Percentiles rank a stretch among this genome's conserved stretches.
phyloP scores from a whole-genome alignment of 2,329 filamentous ascomycete species.

The Ascochyta koolunga region DNA sequence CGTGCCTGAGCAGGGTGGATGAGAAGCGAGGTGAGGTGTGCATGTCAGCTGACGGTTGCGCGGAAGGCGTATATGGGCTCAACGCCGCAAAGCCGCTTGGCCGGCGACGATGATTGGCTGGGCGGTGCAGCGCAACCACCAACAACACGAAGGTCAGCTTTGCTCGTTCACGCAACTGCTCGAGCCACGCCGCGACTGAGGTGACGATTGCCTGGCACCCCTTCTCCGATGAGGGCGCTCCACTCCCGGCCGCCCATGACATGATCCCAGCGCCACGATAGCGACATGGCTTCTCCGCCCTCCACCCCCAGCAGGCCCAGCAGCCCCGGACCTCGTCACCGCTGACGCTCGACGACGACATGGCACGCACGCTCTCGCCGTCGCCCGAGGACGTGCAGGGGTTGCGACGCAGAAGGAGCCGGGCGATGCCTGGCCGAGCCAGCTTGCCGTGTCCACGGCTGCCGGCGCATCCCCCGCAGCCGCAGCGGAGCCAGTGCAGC shows the following conservation, averaged over 20 bases:
- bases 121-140: slow-evolving; percentile 2
- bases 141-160: slow-evolving; percentile 4
- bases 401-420: slow-evolving; percentile 17
- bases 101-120: slow-evolving; percentile 4
- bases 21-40: too few species aligned
- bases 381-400: slow-evolving; percentile 32
- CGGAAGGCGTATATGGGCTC: slow-evolving; percentile 1
- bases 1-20: neutral
- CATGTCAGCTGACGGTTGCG: slow-evolving; percentile 2
- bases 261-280: slow-evolving; percentile 30
- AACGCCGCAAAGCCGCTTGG: slow-evolving; percentile 8
- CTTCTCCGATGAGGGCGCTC: slow-evolving; percentile 38
- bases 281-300: slow-evolving; percentile 42
- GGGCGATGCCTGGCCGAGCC: slow-evolving; percentile 21
- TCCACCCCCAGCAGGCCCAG: slow-evolving; percentile 35
- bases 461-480: slow-evolving; percentile 26
- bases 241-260: slow-evolving; percentile 31
- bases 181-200: slow-evolving; percentile 26
- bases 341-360: slow-evolving; percentile 32
- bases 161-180: slow-evolving; percentile 19
- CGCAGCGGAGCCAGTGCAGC: slow-evolving; percentile 10
- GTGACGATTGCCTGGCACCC: slow-evolving; percentile 26
- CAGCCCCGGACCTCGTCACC: slow-evolving; percentile 38
- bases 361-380: slow-evolving; percentile 24
- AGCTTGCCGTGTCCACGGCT: slow-evolving; percentile 5